Percentiles rank a stretch among this genome's conserved stretches.
These are phyloP conservation scores for Ophidiomyces ophidiicola DNA, from an alignment of 2,329 filamentous ascomycete genomes.

Conservation along the genomic window DNA sequence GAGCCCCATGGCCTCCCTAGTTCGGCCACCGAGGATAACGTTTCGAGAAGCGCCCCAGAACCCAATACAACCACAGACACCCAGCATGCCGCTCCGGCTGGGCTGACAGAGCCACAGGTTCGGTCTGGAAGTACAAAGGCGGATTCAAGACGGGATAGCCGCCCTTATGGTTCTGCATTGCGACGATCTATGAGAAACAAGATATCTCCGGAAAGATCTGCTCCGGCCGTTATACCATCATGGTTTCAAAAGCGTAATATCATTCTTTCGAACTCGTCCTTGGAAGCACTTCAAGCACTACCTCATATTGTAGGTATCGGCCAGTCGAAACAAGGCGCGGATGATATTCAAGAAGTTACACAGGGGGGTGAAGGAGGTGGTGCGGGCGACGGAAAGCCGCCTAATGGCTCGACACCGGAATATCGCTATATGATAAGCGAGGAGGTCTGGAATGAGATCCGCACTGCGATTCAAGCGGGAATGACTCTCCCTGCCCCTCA, in stretches of 20 bases:
- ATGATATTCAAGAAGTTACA: constrained; percentile 15
- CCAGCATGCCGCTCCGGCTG: not conserved
- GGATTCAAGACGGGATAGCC: constrained; percentile 18
- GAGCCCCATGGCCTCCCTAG: not conserved
- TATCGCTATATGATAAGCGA: constrained; percentile 23
- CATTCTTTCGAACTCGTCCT: constrained; percentile 18
- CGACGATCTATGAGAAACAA: constrained; percentile 29
- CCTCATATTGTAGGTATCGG: constrained; percentile 22
- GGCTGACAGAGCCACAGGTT: not conserved
- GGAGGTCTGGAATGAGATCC: constrained; percentile 38
- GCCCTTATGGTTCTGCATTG: constrained; percentile 30
- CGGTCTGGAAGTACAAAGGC: constrained; percentile 4
- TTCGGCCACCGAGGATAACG: not conserved
- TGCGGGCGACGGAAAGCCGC: constrained; percentile 16
- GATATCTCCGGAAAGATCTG: constrained; percentile 17
- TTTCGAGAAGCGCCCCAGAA: not conserved
- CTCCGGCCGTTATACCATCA: constrained; percentile 23
- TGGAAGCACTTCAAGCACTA: constrained; percentile 11
- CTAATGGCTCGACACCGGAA: constrained; percentile 8
- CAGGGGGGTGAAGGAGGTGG: constrained; percentile 21
- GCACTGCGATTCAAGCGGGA: constrained; percentile 40
- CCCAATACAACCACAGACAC: not conserved
- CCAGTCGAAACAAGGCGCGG: constrained; percentile 15
- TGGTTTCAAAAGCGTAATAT: constrained; percentile 31
- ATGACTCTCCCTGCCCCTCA: constrained; percentile 33